Evolutionary conservation across 169 alveolate species (phyloP), one percentile per base, ranked within the genome.

Genomic region (Babesia divergens): DNA sequence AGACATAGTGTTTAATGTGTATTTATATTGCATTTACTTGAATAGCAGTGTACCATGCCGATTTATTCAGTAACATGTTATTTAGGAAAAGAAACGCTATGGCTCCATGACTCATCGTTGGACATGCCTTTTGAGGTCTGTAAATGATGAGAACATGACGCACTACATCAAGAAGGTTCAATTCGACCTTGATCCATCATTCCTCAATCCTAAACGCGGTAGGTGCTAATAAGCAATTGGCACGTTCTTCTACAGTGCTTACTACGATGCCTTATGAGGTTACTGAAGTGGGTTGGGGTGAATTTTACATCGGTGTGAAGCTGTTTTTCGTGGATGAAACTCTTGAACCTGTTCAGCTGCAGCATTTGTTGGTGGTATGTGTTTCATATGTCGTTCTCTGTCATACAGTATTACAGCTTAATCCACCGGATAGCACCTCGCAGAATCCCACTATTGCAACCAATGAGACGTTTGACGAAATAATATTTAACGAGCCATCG

Each of bases 91-190:
- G 74, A 90, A 90, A 64, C 89, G 94, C 18, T 94, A 92, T 24
- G 95, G 94, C 32, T 86, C 93, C 31, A 90, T 92, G 83, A 90
- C 97, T 18, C 97, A 94, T 35, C 90, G 94, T 42, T 95, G 98
- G 98, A 91, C 95, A 47, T 94, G 97, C 70, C 89, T 92, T 62
- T 89, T 95, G 62, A 50, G 98, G 51, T 95, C 97, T 53, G 92
- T 94, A 9, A 90, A 91, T 44, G 91, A 91, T 52, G 96, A 94
- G 65, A 95, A 95, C 79, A 89, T 95, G 65, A 82, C 95, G 6
- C 91, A 92, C 65, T 94, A 89, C 66, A 82, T 95, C 34, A 92
- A 90, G 68, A 89, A 93, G 66, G 97, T 95, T 22, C 91, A 89
- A 37, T 95, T 95, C 66, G 92, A 90, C 46, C 90, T 95, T 38